A percentile compares a stretch with the other conserved stretches of the same genome.
Conservation (phyloP, 306 rosid genomes). For the Urtica urens region DNA sequence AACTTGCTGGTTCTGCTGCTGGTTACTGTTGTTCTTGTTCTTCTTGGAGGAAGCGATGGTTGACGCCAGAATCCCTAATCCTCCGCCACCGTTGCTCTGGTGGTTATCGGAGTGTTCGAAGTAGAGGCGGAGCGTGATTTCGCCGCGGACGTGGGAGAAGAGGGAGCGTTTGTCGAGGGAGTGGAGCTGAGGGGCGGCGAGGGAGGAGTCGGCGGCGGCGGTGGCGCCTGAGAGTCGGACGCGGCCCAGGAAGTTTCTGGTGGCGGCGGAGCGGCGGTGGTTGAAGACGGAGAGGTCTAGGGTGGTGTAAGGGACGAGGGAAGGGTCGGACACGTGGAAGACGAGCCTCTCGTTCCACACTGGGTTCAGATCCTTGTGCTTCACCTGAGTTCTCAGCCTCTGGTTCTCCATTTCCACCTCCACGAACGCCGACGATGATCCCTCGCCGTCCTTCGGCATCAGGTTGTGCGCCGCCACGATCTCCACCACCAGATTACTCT, state of each 20-base stretch:
- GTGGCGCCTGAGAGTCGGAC: constrained; percentile 51
- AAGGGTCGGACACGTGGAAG: constrained; percentile 29
- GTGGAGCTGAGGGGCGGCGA: constrained; percentile 26
- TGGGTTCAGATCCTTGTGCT: constrained; percentile 44
- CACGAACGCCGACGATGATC: constrained; percentile 46
- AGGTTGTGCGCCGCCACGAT: constrained; percentile 50
- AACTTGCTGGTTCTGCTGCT: constrained; percentile 23
- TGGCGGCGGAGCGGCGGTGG: constrained; percentile 36
- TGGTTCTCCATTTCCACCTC: constrained; percentile 50
- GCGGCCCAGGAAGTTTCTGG: constrained; percentile 46
- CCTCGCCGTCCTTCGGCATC: constrained; percentile 61
- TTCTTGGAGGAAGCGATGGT: constrained; percentile 30
- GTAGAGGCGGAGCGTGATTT: constrained; percentile 44
- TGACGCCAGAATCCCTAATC: constrained; percentile 26
- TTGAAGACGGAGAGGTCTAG: constrained; percentile 45
- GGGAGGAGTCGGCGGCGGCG: constrained; percentile 34
- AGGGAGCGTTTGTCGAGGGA: constrained; percentile 47
- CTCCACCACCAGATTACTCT: constrained; percentile 45
- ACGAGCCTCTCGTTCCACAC: constrained; percentile 53
- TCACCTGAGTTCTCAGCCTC: constrained; percentile 43
- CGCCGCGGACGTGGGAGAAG: constrained; percentile 53
- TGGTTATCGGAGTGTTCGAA: constrained; percentile 22
- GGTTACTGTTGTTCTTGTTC: constrained; percentile 34
- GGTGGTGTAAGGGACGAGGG: constrained; percentile 48
- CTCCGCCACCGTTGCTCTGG: constrained; percentile 10